Base-by-base conservation (phyloP, 192 early-diverging fungal species). In the Lunasporangiospora selenospora region DNA sequence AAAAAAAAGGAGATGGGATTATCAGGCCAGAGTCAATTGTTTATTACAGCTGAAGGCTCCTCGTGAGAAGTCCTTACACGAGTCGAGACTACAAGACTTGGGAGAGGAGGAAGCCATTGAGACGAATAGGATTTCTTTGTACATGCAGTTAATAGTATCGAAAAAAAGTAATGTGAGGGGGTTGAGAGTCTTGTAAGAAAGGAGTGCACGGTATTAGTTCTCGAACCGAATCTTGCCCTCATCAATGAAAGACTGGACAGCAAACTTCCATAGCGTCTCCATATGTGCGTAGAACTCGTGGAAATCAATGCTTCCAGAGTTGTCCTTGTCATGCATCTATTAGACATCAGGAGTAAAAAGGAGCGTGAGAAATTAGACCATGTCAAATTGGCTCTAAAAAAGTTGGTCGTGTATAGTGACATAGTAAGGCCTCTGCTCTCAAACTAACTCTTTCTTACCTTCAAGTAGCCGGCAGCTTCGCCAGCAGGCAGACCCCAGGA, bases 141-240 rank as follows among this genome's bases (percentile, higher is more conserved):
- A n/a, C n/a, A n/a, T n/a, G n/a, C n/a, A n/a, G n/a, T n/a, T n/a
- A n/a, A n/a, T n/a, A n/a, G n/a, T n/a, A n/a, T n/a, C n/a, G n/a
- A n/a, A n/a, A n/a, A n/a, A n/a, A n/a, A n/a, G n/a, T n/a, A n/a
- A n/a, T n/a, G n/a, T n/a, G 31, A n/a, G 43, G 19, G 23, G 6
- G 3, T 9, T 47, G 45, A 23, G 21, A 36, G 8, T 45, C 13
- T 16, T 44, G 42, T 13, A 37, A 1, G 9, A 46, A 13, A 32
- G 6, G 10, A 13, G 15, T 6, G 24, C 6, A 27, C 27, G 23
- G 18, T 9, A 55, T n/a, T 64, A 64, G n/a, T 24, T 34, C 16
- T 70, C 51, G 29, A 70, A 37, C 8, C 33, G 6, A 36, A 70
- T 70, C 58, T 70, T 70, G 67, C 67, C 67, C 37, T 70, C 67